Evolutionary conservation across 441 rosid genomes (phyloP).

Genomic region (Pelargonium cotyledonis): DNA sequence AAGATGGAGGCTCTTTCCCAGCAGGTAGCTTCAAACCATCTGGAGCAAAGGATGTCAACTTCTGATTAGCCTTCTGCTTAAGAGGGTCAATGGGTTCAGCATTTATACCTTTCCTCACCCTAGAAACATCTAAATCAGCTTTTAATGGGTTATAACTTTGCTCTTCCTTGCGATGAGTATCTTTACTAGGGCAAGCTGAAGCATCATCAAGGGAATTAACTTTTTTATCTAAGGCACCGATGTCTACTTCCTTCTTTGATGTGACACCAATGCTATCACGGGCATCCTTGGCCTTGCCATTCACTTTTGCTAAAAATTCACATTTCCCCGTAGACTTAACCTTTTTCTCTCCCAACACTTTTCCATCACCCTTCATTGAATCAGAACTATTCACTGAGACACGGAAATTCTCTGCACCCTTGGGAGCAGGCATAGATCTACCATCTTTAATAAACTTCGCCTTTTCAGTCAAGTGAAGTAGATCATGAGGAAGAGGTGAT

Average conservation of each 20-base stretch:
- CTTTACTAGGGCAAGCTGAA: slow-evolving; percentile 30
- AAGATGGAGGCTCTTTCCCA: slow-evolving; percentile 44
- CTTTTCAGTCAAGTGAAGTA: slow-evolving; percentile 36
- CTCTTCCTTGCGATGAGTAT: slow-evolving; percentile 38
- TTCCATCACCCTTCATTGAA: slow-evolving; percentile 37
- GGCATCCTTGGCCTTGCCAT: slow-evolving; percentile 31
- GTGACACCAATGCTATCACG: slow-evolving; percentile 26
- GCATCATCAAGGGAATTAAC: slow-evolving; percentile 40
- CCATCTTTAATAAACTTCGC: slow-evolving; percentile 27
- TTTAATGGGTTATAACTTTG: slow-evolving; percentile 1
- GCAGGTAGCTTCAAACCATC: slow-evolving; percentile 32
- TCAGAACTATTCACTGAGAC: slow-evolving; percentile 27
- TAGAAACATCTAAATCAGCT: slow-evolving; percentile 35
- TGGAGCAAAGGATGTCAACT: slow-evolving; percentile 29
- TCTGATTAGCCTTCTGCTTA: slow-evolving; percentile 41
- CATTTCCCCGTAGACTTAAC: slow-evolving; percentile 37
- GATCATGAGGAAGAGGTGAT: slow-evolving; percentile 58
- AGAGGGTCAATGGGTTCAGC: slow-evolving; percentile 29
- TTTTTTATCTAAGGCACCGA: slow-evolving; percentile 43
- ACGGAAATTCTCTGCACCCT: slow-evolving; percentile 29
- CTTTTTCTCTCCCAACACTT: slow-evolving; percentile 39
- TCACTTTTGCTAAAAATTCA: slow-evolving; percentile 34
- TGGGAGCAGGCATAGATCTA: slow-evolving; percentile 26
- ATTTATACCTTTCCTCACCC: slow-evolving; percentile 36
- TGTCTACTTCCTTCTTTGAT: slow-evolving; percentile 37